A percentile compares a stretch with the other conserved stretches of the same genome.
Conservation (phyloP, 805 yeast species). For the Suhomyces xylopsoci region DNA sequence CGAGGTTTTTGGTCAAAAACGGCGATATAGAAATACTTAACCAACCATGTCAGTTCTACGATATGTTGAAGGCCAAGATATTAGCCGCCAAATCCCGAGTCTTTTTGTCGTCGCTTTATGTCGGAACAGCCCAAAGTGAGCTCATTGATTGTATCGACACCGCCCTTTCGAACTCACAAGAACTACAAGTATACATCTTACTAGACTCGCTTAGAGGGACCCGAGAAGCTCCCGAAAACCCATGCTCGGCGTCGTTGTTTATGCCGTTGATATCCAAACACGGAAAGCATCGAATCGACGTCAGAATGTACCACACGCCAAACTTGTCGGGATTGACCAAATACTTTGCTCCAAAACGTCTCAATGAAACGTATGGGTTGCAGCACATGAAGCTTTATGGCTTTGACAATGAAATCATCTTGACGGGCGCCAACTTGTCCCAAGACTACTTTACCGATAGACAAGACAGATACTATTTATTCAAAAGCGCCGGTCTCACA, state of each 20-base stretch:
- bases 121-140: conserved; percentile 81
- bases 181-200: conserved; percentile 66
- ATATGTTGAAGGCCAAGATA: conserved; percentile 60
- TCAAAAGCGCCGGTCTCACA: conserved; percentile 55
- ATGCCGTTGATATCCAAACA: conserved; percentile 61
- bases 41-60: conserved; percentile 73
- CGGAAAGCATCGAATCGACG: conserved; percentile 66
- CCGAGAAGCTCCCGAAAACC: conserved; percentile 75
- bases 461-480: conserved; percentile 86
- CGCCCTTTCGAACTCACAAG: conserved; percentile 58
- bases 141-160: conserved; percentile 58
- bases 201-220: conserved; percentile 91
- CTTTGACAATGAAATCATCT: conserved; percentile 81
- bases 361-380: conserved; percentile 88
- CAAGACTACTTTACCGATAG: conserved; percentile 90
- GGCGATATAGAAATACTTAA: conserved; percentile 60
- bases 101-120: conserved; percentile 79
- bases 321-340: conserved; percentile 67
- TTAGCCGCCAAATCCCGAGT: conserved; percentile 58
- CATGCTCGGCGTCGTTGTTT: conserved; percentile 72
- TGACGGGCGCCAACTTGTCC: conserved; percentile 90
- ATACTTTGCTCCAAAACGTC: conserved; percentile 67
- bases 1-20: conserved; percentile 57
- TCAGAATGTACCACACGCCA: conserved; percentile 89
- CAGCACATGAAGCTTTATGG: conserved; percentile 99